phyloP scores from a whole-genome alignment of 495 filamentous ascomycete species.

The Stereocaulon alpinum region DNA sequence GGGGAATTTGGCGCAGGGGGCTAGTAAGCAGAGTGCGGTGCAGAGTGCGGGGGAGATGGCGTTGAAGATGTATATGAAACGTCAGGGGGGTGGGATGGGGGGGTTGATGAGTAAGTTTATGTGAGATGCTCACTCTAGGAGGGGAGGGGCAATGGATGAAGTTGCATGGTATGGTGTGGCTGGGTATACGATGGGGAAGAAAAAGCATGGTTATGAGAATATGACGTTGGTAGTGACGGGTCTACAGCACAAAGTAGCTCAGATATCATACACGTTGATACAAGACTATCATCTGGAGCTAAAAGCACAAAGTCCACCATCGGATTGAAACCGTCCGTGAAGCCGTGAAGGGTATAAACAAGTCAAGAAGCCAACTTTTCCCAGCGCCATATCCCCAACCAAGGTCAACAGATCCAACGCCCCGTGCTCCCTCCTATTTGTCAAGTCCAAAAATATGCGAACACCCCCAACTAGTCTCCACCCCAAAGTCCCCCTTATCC shows the following conservation, averaged over 20 bases:
- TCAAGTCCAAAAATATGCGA: slow-evolving; percentile 14
- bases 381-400: background rate
- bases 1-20: slow-evolving; percentile 37
- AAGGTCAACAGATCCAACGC: background rate
- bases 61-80: slow-evolving; percentile 60
- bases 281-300: too few species aligned
- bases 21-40: slow-evolving; percentile 53
- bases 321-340: background rate
- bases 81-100: slow-evolving; percentile 35
- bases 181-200: too few species aligned
- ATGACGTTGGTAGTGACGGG: too few species aligned
- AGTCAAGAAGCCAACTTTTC: background rate
- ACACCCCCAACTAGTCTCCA: slow-evolving; percentile 75
- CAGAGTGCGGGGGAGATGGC: slow-evolving; percentile 53
- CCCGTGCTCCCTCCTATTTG: background rate
- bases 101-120: slow-evolving; percentile 43
- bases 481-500: slow-evolving; percentile 50
- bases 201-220: too few species aligned
- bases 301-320: background rate
- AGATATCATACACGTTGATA: too few species aligned
- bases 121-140: slow-evolving; percentile 3
- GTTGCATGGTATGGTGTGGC: background rate
- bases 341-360: background rate
- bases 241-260: too few species aligned
- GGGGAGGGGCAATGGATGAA: background rate